These are phyloP conservation scores for Fraxinus platypoda DNA, from an alignment of 305 asterid species.

Conservation along the genomic window DNA sequence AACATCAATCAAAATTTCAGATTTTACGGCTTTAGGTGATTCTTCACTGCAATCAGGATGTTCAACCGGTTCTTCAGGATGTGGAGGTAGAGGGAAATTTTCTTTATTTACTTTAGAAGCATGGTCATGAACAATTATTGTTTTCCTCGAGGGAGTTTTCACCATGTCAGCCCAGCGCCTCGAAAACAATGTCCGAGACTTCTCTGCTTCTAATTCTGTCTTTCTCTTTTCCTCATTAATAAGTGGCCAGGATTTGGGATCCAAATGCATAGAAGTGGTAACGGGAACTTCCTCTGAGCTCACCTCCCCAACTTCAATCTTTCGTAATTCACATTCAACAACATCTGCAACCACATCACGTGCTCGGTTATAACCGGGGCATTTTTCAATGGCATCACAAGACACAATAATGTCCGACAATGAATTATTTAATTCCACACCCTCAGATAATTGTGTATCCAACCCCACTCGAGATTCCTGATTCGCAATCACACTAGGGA, in stretches of 20 bases:
- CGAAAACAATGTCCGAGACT: background rate
- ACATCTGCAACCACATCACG: background rate
- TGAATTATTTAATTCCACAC: slow-evolving; percentile 9
- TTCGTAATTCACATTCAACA: background rate
- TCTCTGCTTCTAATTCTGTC: background rate
- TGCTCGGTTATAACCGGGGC: slow-evolving; percentile 5
- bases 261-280: background rate
- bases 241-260: background rate
- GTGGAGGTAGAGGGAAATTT: background rate
- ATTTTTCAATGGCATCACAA: slow-evolving; percentile 18
- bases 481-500: slow-evolving; percentile 19
- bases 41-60: background rate
- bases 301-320: background rate
- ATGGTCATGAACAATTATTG: background rate
- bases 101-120: background rate
- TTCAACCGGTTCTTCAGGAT: background rate
- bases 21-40: background rate
- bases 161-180: background rate
- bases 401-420: background rate
- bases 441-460: slow-evolving; percentile 25
- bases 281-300: background rate
- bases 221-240: background rate
- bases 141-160: background rate
- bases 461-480: slow-evolving; percentile 30
- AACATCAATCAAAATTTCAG: slow-evolving; percentile 18